Base-by-base conservation (phyloP, 164 flowering plant species). In the Liriodendron chinense region DNA sequence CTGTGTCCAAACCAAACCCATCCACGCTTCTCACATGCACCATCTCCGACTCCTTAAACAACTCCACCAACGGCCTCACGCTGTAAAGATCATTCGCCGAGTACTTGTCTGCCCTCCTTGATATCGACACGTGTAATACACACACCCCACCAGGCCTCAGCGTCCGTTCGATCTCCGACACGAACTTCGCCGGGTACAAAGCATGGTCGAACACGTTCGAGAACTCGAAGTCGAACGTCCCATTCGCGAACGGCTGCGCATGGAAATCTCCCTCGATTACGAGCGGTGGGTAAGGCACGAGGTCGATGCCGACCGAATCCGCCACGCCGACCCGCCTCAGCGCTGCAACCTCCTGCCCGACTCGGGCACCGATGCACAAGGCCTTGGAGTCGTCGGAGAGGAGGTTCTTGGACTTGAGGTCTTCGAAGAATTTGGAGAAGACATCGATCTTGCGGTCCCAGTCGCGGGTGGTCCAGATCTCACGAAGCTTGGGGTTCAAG, bases 191-290 rank as follows among this genome's bases (percentile, higher is more conserved):
- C 84, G 98, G 97, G 61, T 88, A 92, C 21, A 94, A 77, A 65
- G 98, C 96, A 80, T 94, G 98, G 64, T 94, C 97, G 77, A 94
- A 92, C 83, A 94, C 98, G 83, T 94, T 94, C 0, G 97, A 92
- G 84, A 94, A 94, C 66, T 92, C 96, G 72, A 94, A 92, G 74
- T 94, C 97, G 78, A 94, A 94, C 0, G 87, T 88, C 47, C 69
- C 87, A 76, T 91, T 77, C 0, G 71, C 79, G 75, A 94, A 92
- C 62, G 97, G 98, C 78, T 92, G 98, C 43, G 70, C 53, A 71
- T 94, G 98, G 71, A 94, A 94, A 72, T 92, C 98, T 0, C 98
- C 98, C 47, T 75, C 3, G 2, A 92, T 26, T 0, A 94, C 98
- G 64, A 91, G 75, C 47, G 98, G 98, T 6, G 96, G 98, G 56